These are phyloP conservation scores for Copromyces sp. DNA, from an alignment of 495 filamentous ascomycete genomes.

Conservation along the genomic window DNA sequence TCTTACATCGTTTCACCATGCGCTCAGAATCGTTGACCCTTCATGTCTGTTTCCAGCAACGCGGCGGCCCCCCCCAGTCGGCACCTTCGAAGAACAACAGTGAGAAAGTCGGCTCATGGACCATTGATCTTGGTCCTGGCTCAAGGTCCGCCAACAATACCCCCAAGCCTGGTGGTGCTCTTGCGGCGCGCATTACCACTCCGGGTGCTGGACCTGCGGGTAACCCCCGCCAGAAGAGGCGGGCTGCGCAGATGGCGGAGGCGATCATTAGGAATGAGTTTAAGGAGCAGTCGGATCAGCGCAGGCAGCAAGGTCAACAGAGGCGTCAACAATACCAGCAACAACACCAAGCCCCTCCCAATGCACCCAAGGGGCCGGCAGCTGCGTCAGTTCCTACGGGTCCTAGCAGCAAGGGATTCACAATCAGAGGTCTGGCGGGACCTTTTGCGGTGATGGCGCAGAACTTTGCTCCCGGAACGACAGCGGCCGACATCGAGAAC, in stretches of 20 bases:
- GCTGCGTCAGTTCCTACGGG: background rate
- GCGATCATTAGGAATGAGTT: constrained; percentile 22
- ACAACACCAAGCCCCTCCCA: constrained; percentile 6
- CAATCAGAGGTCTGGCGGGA: constrained; percentile 69
- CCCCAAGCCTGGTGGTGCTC: constrained; percentile 24
- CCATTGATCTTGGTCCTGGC: background rate
- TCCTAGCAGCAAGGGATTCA: constrained; percentile 41
- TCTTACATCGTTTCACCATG: background rate
- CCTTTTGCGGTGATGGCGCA: constrained; percentile 75
- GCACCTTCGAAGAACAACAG: background rate
- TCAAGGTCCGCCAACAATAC: constrained; percentile 16
- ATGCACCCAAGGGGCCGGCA: constrained; percentile 1
- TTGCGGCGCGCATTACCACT: constrained; percentile 34
- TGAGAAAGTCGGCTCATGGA: background rate
- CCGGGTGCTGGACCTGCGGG: constrained; percentile 22
- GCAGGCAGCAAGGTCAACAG: constrained; percentile 13
- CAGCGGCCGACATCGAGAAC: constrained; percentile 85
- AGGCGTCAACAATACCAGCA: constrained; percentile 5
- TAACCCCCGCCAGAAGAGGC: constrained; percentile 17
- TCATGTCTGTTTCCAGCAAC: constrained; percentile 21
- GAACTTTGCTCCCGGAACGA: constrained; percentile 90
- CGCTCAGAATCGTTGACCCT: background rate
- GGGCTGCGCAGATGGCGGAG: constrained; percentile 23
- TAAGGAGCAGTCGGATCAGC: constrained; percentile 24
- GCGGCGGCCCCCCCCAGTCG: constrained; percentile 28